Evolutionary conservation across 75 land plant genomes (phyloP), one percentile per base, ranked within the genome.

Genomic region (Pinus tabuliformis): DNA sequence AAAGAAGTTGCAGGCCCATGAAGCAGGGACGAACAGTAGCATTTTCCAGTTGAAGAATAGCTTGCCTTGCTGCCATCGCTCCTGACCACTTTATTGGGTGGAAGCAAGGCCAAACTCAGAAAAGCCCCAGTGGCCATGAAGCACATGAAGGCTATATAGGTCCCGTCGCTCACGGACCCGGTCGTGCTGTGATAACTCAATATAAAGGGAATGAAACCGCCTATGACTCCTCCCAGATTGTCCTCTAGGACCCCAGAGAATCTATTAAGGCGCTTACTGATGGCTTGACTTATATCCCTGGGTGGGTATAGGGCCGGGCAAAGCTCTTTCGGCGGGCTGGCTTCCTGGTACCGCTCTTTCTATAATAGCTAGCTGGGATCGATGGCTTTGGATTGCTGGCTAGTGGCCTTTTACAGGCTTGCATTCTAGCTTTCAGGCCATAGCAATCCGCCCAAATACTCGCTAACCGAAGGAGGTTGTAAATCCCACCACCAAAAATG

Each of bases 1-100:
- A 77, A 95, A 95, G 82, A 91, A 95, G 63, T 95, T 95, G 87
- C 93, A 89, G 36, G 91, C 84, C 88, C 92, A 92, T 21, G 91
- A 78, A 9, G 93, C 87, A 12, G 95, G 96, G 39, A 86, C 73
- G 15, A 95, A 75, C 37, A 90, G 80, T 57, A 93, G 82, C 91
- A 93, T 86, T 81, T 80, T 85, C 93, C 93, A 88, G 76, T 93
- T 82, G 7, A 56, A 16, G 80, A 93, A 93, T 63, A 95, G 82
- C 78, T 85, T 86, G 42, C 88, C 6, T 59, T 73, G 1, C 84
- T 60, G 12, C 95, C 92, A 64, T 95, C 91, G 59, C 87, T 78
- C 8, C 98, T 87, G n/a, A 88, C 70, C 3, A 94, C 90, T 9
- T 65, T 57, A 3, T 76, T 74, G 11, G 98, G 95, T 1, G 82